phyloP scores from a whole-genome alignment of 768 basidiomycete genomes.

The Boletus subcaerulescens region DNA sequence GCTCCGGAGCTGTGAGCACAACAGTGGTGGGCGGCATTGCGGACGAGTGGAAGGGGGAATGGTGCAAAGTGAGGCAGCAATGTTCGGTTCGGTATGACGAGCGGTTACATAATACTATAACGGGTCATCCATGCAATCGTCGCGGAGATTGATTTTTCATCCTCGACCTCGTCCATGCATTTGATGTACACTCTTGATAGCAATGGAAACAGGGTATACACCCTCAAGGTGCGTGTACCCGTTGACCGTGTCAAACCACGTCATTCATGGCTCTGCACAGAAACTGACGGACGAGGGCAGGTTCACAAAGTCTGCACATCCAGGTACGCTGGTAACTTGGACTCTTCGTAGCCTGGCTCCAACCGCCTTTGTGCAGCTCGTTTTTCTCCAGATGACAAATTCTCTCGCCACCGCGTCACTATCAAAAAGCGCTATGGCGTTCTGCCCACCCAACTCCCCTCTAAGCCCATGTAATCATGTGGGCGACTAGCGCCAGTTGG shows the following conservation, averaged over 20 bases:
- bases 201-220: constrained; percentile 80
- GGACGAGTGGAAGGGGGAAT: not conserved
- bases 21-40: constrained; percentile 41
- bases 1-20: constrained; percentile 55
- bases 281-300: constrained; percentile 80
- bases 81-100: not conserved
- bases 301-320: constrained; percentile 94
- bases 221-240: constrained; percentile 73
- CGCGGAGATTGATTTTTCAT: constrained; percentile 16
- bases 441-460: constrained; percentile 85
- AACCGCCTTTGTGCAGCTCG: constrained; percentile 57
- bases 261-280: constrained; percentile 39
- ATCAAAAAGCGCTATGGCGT: constrained; percentile 92
- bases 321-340: constrained; percentile 54
- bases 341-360: not conserved
- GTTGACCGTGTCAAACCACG: not conserved
- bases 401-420: constrained; percentile 94
- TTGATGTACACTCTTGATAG: constrained; percentile 90
- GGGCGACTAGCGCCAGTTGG: too few relatives aligned
- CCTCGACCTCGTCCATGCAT: constrained; percentile 64
- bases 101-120: not conserved
- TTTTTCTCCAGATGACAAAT: constrained; percentile 99
- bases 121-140: not conserved
- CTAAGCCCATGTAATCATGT: constrained; percentile 71
- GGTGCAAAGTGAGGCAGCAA: not conserved